phyloP scores from a whole-genome alignment of 176 grass and related monocot species.

The Ensete glaucum region DNA sequence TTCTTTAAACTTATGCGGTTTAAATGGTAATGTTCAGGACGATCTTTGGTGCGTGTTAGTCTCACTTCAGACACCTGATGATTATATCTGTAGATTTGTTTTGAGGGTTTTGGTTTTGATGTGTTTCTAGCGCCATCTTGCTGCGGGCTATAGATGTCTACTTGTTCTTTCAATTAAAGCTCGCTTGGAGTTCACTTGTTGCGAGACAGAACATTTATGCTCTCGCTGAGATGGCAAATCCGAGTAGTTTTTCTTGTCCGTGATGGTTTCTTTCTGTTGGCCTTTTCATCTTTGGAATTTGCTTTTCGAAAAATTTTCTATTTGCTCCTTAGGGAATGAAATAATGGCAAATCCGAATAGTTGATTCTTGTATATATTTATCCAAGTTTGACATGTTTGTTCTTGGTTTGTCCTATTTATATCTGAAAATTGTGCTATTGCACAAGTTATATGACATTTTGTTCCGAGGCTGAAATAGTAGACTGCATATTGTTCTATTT shows the following conservation, averaged over 20 bases:
- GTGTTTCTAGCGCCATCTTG: neutral
- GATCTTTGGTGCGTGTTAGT: neutral
- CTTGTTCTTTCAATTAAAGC: too few species aligned
- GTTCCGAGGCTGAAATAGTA: neutral
- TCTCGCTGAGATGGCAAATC: too few species aligned
- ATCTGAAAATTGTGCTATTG: neutral
- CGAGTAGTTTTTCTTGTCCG: too few species aligned
- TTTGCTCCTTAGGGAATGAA: too few species aligned
- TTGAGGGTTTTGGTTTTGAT: neutral
- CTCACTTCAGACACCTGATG: neutral
- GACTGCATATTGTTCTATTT: conserved; percentile 14
- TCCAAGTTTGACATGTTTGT: neutral
- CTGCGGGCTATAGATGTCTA: too few species aligned
- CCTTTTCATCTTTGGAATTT: too few species aligned
- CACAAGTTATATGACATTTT: neutral
- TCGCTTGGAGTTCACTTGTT: too few species aligned
- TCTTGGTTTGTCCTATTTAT: neutral
- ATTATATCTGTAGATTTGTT: neutral
- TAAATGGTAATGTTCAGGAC: neutral
- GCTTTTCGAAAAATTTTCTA: too few species aligned
- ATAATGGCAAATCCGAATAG: too few species aligned
- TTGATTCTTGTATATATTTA: neutral
- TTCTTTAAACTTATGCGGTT: neutral
- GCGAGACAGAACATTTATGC: too few species aligned
- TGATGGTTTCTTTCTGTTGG: too few species aligned